phyloP scores from a whole-genome alignment of 176 grass and related monocot species.

The Oryza glumipatula region DNA sequence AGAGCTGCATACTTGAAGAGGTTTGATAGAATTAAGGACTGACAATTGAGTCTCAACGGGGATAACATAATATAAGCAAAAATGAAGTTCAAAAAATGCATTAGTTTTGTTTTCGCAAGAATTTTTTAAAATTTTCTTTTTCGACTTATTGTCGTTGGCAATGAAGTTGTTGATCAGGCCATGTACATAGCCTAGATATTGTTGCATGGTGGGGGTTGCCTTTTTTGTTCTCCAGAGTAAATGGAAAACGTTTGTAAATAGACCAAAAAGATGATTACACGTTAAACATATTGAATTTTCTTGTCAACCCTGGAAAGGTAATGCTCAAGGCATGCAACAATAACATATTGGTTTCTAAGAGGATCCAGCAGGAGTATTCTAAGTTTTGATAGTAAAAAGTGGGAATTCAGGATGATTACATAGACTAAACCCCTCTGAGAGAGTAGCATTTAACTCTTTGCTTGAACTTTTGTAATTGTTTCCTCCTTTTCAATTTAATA shows the following conservation, averaged over 20 bases:
- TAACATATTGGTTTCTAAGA: not conserved
- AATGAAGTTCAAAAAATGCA: not conserved
- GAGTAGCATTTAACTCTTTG: no score
- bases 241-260: not conserved
- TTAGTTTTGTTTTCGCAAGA: not conserved
- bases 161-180: not conserved
- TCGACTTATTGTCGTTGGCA: not conserved
- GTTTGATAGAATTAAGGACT: constrained; percentile 44
- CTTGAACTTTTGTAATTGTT: no score
- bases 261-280: not conserved
- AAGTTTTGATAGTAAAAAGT: constrained; percentile 1
- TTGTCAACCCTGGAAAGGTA: not conserved
- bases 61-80: not conserved
- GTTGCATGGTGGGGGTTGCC: not conserved
- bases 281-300: constrained; percentile 3
- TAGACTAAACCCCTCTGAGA: no score
- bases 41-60: not conserved
- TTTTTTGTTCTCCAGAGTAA: not conserved
- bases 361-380: not conserved
- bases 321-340: not conserved
- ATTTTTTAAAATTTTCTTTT: not conserved
- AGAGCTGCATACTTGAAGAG: constrained; percentile 94
- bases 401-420: not conserved
- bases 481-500: no score
- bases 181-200: not conserved